Evolutionary conservation across 2,329 filamentous ascomycete species (phyloP).

Genomic region (Gnomoniopsis sp.): DNA sequence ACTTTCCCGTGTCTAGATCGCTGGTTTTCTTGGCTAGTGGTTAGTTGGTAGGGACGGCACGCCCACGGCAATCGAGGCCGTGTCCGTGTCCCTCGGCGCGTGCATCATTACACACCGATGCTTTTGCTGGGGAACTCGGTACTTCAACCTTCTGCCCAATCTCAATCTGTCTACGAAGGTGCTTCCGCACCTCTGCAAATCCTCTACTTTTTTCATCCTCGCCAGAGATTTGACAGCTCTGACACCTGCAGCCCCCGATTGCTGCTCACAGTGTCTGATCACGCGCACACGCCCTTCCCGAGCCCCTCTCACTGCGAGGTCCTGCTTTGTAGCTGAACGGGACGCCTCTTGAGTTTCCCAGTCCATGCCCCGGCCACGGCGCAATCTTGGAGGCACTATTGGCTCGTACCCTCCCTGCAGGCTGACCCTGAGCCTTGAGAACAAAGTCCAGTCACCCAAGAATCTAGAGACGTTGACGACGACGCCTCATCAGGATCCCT

Average conservation of each 20-base stretch:
- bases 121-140: not conserved
- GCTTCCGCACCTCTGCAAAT: too few relatives aligned
- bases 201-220: too few relatives aligned
- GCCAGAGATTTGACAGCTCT: not conserved
- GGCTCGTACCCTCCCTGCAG: not conserved
- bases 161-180: too few relatives aligned
- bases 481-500: not conserved
- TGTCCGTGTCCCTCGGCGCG: slow-evolving; percentile 11
- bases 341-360: not conserved
- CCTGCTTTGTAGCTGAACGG: slow-evolving; percentile 1
- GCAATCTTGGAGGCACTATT: not conserved
- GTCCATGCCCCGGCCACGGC: not conserved
- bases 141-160: too few relatives aligned
- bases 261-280: slow-evolving; percentile 5
- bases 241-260: slow-evolving; percentile 19
- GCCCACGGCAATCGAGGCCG: slow-evolving; percentile 1
- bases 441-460: not conserved
- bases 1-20: not conserved
- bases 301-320: slow-evolving; percentile 6
- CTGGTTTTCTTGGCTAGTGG: not conserved
- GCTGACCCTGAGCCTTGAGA: not conserved
- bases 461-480: not conserved
- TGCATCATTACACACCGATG: slow-evolving; percentile 12
- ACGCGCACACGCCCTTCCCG: not conserved
- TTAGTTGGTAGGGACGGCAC: slow-evolving; percentile 4